These are phyloP conservation scores for Globisporangium heterothallicum DNA, from an alignment of 352 stramenopile genomes.

Conservation along the genomic window DNA sequence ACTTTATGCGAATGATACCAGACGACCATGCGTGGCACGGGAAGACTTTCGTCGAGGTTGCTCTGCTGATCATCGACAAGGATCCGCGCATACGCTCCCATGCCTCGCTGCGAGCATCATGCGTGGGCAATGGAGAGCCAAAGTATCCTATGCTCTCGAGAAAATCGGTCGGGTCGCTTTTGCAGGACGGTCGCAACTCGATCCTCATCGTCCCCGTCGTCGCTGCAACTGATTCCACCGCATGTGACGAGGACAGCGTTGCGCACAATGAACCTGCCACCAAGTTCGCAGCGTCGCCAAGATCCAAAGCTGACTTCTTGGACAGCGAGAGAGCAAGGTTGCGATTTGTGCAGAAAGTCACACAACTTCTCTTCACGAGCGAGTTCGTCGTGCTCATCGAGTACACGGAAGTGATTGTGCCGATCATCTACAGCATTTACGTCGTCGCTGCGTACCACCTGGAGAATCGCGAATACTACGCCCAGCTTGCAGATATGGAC, in stretches of 20 bases:
- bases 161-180: neutral
- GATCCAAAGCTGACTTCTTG: neutral
- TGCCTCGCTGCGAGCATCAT: neutral
- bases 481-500: constrained; percentile 7
- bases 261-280: no score
- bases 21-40: neutral
- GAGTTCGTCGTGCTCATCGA: constrained; percentile 15
- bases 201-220: neutral
- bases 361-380: constrained; percentile 1
- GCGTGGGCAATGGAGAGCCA: neutral
- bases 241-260: no score
- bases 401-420: constrained; percentile 13
- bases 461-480: neutral
- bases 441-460: neutral
- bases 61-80: neutral
- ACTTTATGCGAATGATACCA: neutral
- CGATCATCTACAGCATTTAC: constrained; percentile 9
- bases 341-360: neutral
- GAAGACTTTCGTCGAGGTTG: neutral
- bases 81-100: neutral
- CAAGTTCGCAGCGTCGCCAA: neutral
- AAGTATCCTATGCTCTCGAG: neutral
- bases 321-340: neutral
- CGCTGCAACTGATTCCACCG: neutral
- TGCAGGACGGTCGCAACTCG: neutral